These are phyloP conservation scores for Chlorella sp. DNA, from an alignment of 139 green algal species.

Conservation along the genomic window DNA sequence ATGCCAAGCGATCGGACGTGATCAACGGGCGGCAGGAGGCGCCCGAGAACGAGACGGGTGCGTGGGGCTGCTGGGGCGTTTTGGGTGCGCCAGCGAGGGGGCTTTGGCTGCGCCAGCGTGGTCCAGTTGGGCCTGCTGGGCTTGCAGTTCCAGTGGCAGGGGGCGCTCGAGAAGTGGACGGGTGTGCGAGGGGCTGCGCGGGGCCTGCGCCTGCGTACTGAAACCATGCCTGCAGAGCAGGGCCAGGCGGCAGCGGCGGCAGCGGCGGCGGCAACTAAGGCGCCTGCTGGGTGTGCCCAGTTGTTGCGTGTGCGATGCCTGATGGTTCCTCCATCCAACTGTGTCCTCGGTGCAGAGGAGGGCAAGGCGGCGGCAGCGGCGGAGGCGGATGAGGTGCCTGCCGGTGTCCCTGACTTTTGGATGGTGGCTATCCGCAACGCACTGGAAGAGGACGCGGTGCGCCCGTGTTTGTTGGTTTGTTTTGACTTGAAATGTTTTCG, in stretches of 20 bases:
- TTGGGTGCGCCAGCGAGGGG: too few relatives aligned
- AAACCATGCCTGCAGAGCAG: conserved; percentile 8
- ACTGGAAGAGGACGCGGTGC: conserved; percentile 50
- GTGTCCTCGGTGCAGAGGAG: conserved; percentile 3
- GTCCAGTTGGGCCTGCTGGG: too few relatives aligned
- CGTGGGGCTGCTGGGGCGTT: background rate
- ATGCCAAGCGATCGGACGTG: conserved; percentile 73
- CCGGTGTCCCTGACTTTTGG: conserved; percentile 94
- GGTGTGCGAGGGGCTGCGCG: too few relatives aligned
- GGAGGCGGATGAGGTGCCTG: conserved; percentile 2
- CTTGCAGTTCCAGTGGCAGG: too few relatives aligned
- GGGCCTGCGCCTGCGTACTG: too few relatives aligned
- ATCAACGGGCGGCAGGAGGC: conserved; percentile 73
- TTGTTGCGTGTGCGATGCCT: too few relatives aligned
- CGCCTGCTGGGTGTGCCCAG: too few relatives aligned
- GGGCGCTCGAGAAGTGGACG: too few relatives aligned
- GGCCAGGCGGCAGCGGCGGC: background rate
- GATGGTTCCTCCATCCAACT: too few relatives aligned
- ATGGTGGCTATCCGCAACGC: conserved; percentile 78
- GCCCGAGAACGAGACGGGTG: conserved; percentile 52
- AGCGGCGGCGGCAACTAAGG: too few relatives aligned
- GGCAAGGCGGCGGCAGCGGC: conserved; percentile 36
- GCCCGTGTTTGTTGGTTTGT: background rate
- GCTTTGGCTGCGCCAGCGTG: too few relatives aligned
- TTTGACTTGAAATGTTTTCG: background rate